Evolutionary conservation across 208 protist genomes (phyloP).

Genomic region (Leishmania guyanensis): DNA sequence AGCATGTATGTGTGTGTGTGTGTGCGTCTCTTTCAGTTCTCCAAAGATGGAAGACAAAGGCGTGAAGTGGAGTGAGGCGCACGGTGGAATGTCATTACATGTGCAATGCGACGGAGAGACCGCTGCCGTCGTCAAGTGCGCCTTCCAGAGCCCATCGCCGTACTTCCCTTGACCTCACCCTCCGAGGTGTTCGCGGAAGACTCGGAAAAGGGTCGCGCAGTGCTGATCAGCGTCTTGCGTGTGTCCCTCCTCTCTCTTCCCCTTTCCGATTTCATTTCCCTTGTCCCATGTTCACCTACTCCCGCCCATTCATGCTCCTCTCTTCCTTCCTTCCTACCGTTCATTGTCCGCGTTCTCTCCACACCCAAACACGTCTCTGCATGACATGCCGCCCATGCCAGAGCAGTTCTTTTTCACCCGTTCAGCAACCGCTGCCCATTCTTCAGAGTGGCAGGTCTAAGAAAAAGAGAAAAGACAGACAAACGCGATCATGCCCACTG

Average conservation of each 20-base stretch:
- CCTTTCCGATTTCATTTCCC: neutral
- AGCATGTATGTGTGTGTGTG: neutral
- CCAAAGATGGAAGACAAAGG: neutral
- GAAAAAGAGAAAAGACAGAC: constrained; percentile 1
- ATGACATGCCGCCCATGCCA: neutral
- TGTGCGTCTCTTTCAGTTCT: neutral
- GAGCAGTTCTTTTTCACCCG: neutral
- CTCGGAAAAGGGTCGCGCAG: neutral
- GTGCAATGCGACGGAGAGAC: neutral
- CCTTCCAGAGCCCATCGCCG: neutral
- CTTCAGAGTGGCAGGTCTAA: neutral
- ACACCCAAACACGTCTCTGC: neutral
- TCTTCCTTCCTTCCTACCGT: neutral
- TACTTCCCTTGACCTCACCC: neutral
- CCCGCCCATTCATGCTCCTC: neutral
- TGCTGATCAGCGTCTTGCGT: neutral
- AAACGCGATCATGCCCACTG: constrained; percentile 34
- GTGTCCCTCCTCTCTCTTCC: neutral
- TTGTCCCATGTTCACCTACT: neutral
- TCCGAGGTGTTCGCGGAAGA: neutral
- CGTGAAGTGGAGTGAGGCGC: neutral
- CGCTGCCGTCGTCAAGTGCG: neutral
- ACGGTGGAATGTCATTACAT: neutral
- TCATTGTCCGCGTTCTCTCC: neutral
- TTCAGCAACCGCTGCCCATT: neutral